Evolutionary conservation across 768 basidiomycete genomes (phyloP), one percentile per base, ranked within the genome.

Genomic region (Amanita thiersii): DNA sequence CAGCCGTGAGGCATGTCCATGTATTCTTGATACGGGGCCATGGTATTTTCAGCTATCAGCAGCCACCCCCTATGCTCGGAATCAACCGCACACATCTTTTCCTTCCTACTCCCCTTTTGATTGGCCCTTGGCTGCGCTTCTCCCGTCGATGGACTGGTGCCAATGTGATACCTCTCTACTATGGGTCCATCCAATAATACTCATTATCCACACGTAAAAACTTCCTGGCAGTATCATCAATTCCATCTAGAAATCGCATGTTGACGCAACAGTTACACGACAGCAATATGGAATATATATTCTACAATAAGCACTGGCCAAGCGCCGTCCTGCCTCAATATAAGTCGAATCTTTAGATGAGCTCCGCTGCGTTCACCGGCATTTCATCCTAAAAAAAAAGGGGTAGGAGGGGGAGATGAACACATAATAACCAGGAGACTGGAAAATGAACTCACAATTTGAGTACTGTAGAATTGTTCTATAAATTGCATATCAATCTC

Each of bases 381-480:
- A 98, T 98, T 73, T 98, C 94, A 56, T 96, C 92, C 85, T 96
- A 50, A 52, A 49, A n/a, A n/a, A n/a, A n/a, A n/a, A n/a, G n/a
- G n/a, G n/a, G n/a, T n/a, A n/a, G n/a, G n/a, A n/a, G 45, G 39
- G 15, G 7, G 42, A 37, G 24, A 40, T 59, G 48, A 65, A 53
- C 48, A 44, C 21, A 14, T 37, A 35, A 20, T 37, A 35, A 37
- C 21, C 43, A 40, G 45, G 44, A 29, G 40, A 40, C 34, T n/a
- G 37, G 50, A 21, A 29, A 35, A 40, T 56, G n/a, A 11, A 53
- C 75, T 61, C 61, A 89, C 88, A 55, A 92, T 90, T 57, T 91
- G 89, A 47, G 89, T 92, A 64, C 86, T 86, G 68, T 96, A 97
- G 70, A 90, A 97, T 79, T 91, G 86, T 72, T 96, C 87, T 88